Base-by-base conservation (phyloP, 2,329 filamentous ascomycete genomes). In the Ramularia endophylla region DNA sequence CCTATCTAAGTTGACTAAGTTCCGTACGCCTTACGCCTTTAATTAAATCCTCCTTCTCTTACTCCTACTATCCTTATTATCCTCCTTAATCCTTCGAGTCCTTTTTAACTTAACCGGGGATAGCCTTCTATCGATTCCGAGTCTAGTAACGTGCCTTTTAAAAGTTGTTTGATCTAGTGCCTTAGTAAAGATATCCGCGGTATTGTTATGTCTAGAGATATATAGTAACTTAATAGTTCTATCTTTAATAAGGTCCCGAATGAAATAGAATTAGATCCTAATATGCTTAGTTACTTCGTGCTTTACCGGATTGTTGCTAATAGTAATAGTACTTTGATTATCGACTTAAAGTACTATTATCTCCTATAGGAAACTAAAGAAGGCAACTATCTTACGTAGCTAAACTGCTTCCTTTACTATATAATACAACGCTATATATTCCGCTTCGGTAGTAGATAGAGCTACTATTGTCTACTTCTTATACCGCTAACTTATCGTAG, bases 161-260 rank as follows among this genome's bases (percentile, higher is more conserved):
- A 39, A 39, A 3, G 27, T 39, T 17, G 12, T 1, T 31, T 32
- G 22, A 8, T 39, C 37, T 39, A 39, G 37, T 20, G 17, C 37
- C 20, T 39, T 39, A 31, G 27, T 39, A 39, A 39, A 39, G 13
- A 39, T 39, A n/a, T 39, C 37, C 27, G 27, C 17, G 7, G 27
- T 39, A 20, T 32, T 39, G 22, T 28, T 28, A n/a, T 12, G 20
- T 39, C 37, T 31, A 32, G 27, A 6, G 8, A 31, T 32, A 22
- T 39, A 39, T 7, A 18, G n/a, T 9, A 39, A 12, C 22, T 17
- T 31, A 18, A 39, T 39, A 8, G 12, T 7, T 31, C 20, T 20
- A 12, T 39, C 5, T 16, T 39, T 22, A 18, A 31, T 28, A 31
- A 31, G 25, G 3, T 39, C 6, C 12, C 15, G 12, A 6, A n/a